A percentile compares a stretch with the other conserved stretches of the same genome.
phyloP scores from a whole-genome alignment of 768 basidiomycete species.

The Baorangia bicolor region DNA sequence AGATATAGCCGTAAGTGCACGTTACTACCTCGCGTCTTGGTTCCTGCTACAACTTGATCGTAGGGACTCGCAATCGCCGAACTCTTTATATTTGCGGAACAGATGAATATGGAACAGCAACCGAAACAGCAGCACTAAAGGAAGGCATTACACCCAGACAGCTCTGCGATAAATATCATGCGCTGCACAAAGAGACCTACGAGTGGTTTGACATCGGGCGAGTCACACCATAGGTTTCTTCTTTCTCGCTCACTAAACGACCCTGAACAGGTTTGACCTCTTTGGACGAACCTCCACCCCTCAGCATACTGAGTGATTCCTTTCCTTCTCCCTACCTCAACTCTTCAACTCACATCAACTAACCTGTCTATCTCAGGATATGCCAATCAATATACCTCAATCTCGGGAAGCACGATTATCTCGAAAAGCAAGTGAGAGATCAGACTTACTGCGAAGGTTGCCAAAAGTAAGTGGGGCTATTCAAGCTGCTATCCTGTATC shows the following conservation, averaged over 20 bases:
- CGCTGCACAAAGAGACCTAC: conserved; percentile 88
- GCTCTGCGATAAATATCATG: conserved; percentile 89
- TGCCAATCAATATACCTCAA: conserved; percentile 88
- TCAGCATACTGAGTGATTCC: conserved; percentile 77
- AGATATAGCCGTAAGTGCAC: conserved; percentile 60
- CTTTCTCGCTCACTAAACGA: not conserved
- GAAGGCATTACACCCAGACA: conserved; percentile 76
- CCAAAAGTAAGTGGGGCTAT: conserved; percentile 53
- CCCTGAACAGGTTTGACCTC: conserved; percentile 73
- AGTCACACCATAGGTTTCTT: conserved; percentile 13
- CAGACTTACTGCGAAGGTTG: conserved; percentile 96
- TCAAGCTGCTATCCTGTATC: conserved; percentile 2
- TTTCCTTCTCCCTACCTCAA: not conserved
- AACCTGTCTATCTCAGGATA: conserved; percentile 51
- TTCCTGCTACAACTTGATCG: not conserved
- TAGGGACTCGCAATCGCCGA: conserved; percentile 74
- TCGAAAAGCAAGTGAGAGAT: conserved; percentile 82
- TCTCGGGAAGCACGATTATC: conserved; percentile 70
- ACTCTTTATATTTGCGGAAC: conserved; percentile 97
- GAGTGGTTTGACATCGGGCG: conserved; percentile 97
- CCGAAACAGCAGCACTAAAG: conserved; percentile 94
- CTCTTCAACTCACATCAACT: not conserved
- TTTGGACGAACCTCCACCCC: conserved; percentile 95
- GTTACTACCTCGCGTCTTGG: not conserved
- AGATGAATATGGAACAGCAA: conserved; percentile 99